Conservation (phyloP, 257 asterid species). For the Asclepias syriaca region DNA sequence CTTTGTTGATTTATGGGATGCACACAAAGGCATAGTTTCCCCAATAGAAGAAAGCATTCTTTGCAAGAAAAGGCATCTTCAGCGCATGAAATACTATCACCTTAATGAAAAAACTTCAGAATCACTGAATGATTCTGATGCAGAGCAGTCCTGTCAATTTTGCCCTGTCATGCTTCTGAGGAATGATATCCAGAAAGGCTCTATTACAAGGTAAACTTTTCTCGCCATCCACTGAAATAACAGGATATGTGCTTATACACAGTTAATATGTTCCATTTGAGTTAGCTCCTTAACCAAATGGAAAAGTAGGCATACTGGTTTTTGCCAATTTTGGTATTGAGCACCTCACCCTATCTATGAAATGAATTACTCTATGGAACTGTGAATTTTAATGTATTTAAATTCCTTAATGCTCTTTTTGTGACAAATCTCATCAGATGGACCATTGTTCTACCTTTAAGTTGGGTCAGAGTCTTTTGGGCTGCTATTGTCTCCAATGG, state of each 20-base stretch:
- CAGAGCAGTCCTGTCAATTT: constrained; percentile 30
- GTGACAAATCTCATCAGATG: constrained; percentile 37
- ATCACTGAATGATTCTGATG: constrained; percentile 33
- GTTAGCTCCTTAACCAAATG: not conserved
- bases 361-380: not conserved
- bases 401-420: constrained; percentile 14
- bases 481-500: constrained; percentile 49
- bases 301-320: not conserved
- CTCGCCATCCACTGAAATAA: not conserved
- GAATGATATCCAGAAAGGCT: constrained; percentile 35
- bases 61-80: constrained; percentile 55
- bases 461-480: constrained; percentile 91
- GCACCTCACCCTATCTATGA: not conserved
- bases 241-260: not conserved
- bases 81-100: constrained; percentile 44
- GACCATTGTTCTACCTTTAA: constrained; percentile 71
- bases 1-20: constrained; percentile 59
- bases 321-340: not conserved
- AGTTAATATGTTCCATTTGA: not conserved
- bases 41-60: constrained; percentile 66
- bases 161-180: constrained; percentile 72
- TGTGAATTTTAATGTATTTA: not conserved
- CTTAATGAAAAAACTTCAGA: constrained; percentile 35
- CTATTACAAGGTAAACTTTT: constrained; percentile 43
- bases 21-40: constrained; percentile 42